A percentile compares a stretch with the other conserved stretches of the same genome.
Evolutionary conservation across 345 rosid genomes (phyloP).

Genomic region (Mallotus nudiflorus): DNA sequence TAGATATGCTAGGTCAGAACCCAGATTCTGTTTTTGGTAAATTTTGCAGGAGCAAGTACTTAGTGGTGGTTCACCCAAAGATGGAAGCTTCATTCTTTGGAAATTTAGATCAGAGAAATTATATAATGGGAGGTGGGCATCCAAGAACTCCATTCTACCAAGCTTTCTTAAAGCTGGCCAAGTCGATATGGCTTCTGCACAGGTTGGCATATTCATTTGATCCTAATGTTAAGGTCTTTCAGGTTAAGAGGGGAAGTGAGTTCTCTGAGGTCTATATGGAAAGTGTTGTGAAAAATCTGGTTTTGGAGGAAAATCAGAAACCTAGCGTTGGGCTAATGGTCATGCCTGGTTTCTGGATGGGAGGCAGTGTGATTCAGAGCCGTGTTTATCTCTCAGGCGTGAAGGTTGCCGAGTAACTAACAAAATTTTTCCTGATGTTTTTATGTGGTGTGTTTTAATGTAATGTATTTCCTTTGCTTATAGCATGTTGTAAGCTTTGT

Average conservation of each 20-base stretch:
- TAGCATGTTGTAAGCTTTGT: conserved; percentile 19
- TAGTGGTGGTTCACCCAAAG: conserved; percentile 69
- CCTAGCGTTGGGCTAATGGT: conserved; percentile 75
- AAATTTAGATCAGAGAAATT: conserved; percentile 70
- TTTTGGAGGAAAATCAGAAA: conserved; percentile 49
- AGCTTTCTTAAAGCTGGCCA: conserved; percentile 72
- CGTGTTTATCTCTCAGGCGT: conserved; percentile 71
- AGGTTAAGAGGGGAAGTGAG: conserved; percentile 64
- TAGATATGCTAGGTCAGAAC: conserved; percentile 65
- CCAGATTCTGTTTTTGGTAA: conserved; percentile 73
- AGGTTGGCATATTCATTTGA: conserved; percentile 73
- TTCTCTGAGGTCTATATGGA: conserved; percentile 83
- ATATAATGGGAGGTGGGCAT: conserved; percentile 68
- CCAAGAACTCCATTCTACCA: conserved; percentile 80
- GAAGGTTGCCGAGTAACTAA: conserved; percentile 57
- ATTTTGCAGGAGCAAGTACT: conserved; percentile 71
- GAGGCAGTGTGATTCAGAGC: conserved; percentile 71
- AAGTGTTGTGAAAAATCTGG: conserved; percentile 63
- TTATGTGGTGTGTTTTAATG: conserved; percentile 16
- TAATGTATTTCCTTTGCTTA: conserved; percentile 11
- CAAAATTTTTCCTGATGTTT: neutral
- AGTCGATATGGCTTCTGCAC: conserved; percentile 77
- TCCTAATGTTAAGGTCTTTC: conserved; percentile 63
- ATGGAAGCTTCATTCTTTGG: conserved; percentile 93
- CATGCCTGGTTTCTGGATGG: conserved; percentile 85